A percentile compares a stretch with the other conserved stretches of the same genome.
Evolutionary conservation across 164 flowering plant species (phyloP).

Genomic region (Vitis cinerea): DNA sequence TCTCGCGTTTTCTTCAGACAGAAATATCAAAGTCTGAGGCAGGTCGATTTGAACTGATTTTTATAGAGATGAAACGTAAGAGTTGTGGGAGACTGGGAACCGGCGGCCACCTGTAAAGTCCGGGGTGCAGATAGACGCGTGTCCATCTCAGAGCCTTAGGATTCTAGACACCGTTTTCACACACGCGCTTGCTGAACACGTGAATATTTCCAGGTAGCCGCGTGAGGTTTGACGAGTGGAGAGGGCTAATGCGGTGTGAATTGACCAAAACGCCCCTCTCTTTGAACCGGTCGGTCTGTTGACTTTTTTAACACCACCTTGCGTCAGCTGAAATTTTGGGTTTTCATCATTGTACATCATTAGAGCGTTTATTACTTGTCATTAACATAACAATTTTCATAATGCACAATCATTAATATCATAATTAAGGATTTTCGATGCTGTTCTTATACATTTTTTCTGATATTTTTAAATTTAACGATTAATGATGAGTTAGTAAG

Average conservation of each 20-base stretch:
- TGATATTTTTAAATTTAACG: too few relatives aligned
- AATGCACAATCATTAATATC: too few relatives aligned
- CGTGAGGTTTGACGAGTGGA: conserved; percentile 1
- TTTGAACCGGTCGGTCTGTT: too few relatives aligned
- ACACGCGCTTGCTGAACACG: conserved; percentile 17
- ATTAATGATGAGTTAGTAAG: too few relatives aligned
- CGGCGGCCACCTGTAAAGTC: conserved; percentile 16
- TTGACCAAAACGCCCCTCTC: conserved; percentile 3
- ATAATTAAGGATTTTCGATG: too few relatives aligned
- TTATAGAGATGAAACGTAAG: conserved; percentile 6
- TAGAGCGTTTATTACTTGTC: too few relatives aligned
- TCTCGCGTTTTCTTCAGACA: conserved; percentile 9
- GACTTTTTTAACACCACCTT: too few relatives aligned
- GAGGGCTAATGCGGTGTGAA: background rate
- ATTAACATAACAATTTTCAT: too few relatives aligned
- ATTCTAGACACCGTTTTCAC: background rate
- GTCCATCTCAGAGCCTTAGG: background rate
- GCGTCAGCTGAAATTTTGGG: too few relatives aligned
- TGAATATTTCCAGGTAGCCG: conserved; percentile 11
- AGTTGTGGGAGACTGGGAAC: conserved; percentile 2
- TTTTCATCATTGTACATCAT: too few relatives aligned
- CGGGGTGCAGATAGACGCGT: conserved; percentile 9
- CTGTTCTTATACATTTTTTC: too few relatives aligned
- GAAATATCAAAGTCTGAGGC: background rate
- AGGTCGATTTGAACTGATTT: conserved; percentile 1